Conservation (phyloP, 2,329 filamentous ascomycete species). For the Ophiocordyceps unilateralis region DNA sequence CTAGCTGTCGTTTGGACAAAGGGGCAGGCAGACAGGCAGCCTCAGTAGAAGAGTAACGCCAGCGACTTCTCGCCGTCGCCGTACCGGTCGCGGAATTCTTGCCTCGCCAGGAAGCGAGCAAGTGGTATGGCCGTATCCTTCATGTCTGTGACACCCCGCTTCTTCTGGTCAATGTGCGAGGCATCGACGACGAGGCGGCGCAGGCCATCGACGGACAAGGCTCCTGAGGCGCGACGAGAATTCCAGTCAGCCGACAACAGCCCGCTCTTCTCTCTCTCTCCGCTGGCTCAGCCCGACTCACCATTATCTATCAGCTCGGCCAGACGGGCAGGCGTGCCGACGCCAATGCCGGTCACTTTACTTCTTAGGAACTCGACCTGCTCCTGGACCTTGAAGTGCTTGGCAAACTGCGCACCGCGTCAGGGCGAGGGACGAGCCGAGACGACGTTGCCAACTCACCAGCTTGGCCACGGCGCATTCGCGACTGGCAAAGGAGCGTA, state of each 20-base stretch:
- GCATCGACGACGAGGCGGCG: constrained; percentile 77
- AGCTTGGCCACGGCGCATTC: constrained; percentile 70
- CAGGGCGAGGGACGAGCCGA: constrained; percentile 1
- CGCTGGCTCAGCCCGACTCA: constrained; percentile 17
- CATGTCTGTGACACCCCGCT: constrained; percentile 87
- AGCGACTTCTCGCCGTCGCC: constrained; percentile 37
- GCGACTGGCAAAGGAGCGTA: constrained; percentile 67
- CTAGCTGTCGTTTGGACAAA: too few relatives aligned
- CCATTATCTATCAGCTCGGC: constrained; percentile 70
- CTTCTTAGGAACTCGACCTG: constrained; percentile 58
- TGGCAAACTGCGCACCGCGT: constrained; percentile 52
- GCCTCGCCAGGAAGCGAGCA: constrained; percentile 51
- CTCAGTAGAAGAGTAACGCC: constrained; percentile 47
- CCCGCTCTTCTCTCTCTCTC: not conserved
- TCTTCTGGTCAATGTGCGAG: constrained; percentile 88
- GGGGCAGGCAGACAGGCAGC: not conserved
- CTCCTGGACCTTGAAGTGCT: constrained; percentile 91
- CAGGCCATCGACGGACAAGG: constrained; percentile 52
- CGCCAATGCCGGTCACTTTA: constrained; percentile 63
- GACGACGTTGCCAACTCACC: constrained; percentile 17
- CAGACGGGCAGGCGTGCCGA: constrained; percentile 75
- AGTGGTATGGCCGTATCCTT: constrained; percentile 77
- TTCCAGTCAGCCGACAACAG: not conserved
- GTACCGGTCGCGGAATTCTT: constrained; percentile 57
- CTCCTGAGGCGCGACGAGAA: constrained; percentile 29